phyloP scores from a whole-genome alignment of 2,329 filamentous ascomycete genomes.

The Colletotrichum spinosum region DNA sequence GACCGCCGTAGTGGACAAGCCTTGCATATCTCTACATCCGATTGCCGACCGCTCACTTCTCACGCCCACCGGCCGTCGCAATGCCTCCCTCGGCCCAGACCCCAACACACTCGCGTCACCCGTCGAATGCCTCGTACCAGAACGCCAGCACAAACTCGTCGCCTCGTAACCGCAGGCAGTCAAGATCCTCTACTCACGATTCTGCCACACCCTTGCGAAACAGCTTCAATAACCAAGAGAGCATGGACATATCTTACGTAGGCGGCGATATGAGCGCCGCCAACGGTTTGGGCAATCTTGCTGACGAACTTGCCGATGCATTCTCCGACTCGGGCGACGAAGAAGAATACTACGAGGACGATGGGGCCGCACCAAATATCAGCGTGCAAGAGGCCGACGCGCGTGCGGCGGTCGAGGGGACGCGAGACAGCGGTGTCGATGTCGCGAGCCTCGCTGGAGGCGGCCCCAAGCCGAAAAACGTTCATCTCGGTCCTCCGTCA shows the following conservation, averaged over 20 bases:
- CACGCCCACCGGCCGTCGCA: slow-evolving; percentile 15
- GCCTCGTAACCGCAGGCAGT: slow-evolving; percentile 59
- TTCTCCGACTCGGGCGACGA: slow-evolving; percentile 75
- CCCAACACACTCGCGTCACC: slow-evolving; percentile 69
- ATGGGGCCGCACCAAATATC: slow-evolving; percentile 36
- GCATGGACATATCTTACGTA: slow-evolving; percentile 59
- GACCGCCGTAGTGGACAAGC: slow-evolving; percentile 7
- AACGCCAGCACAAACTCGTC: slow-evolving; percentile 55
- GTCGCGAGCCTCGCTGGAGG: slow-evolving; percentile 43
- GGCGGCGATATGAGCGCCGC: slow-evolving; percentile 54
- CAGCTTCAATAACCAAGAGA: slow-evolving; percentile 62
- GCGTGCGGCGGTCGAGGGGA: slow-evolving; percentile 43
- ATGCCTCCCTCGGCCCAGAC: slow-evolving; percentile 65
- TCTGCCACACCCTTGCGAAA: slow-evolving; percentile 60
- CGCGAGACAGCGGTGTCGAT: slow-evolving; percentile 57
- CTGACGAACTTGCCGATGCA: slow-evolving; percentile 83
- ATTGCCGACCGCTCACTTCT: slow-evolving; percentile 8
- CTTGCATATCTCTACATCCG: background rate
- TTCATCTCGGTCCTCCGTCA: slow-evolving; percentile 58
- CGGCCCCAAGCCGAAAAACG: slow-evolving; percentile 47
- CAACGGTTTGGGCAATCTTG: slow-evolving; percentile 79
- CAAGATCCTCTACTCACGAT: slow-evolving; percentile 64
- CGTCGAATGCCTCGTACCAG: slow-evolving; percentile 59
- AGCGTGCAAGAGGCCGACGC: slow-evolving; percentile 42
- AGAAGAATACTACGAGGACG: slow-evolving; percentile 59